phyloP scores from a whole-genome alignment of 331 rosid genomes.

The Ulmus americana region DNA sequence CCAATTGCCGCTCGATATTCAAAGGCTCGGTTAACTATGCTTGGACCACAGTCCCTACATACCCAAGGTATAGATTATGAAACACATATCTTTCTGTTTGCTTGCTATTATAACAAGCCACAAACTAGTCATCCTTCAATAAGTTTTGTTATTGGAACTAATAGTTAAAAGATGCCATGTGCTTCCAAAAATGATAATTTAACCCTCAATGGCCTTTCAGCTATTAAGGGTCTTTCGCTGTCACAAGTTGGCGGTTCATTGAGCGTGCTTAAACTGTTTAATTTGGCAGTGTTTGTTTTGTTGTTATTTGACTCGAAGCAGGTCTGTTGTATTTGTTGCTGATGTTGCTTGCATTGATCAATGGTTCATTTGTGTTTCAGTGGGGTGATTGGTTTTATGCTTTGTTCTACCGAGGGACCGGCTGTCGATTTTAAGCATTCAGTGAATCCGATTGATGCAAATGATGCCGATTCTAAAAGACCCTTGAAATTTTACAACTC shows the following conservation, averaged over 20 bases:
- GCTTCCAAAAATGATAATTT: no score
- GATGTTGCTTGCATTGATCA: constrained; percentile 13
- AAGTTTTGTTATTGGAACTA: no score
- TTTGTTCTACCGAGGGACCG: constrained; percentile 95
- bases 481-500: constrained; percentile 86
- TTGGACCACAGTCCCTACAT: constrained; percentile 98
- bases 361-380: constrained; percentile 39
- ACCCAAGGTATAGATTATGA: constrained; percentile 59
- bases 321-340: constrained; percentile 1
- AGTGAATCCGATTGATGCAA: constrained; percentile 58
- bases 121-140: no score
- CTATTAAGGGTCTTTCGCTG: no score
- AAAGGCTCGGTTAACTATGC: constrained; percentile 96
- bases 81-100: background rate
- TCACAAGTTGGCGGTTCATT: no score
- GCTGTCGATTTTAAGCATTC: constrained; percentile 88
- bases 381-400: constrained; percentile 98
- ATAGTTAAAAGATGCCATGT: no score
- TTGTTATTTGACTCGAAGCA: no score
- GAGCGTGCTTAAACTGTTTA: no score
- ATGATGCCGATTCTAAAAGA: constrained; percentile 29
- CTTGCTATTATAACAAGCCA: no score
- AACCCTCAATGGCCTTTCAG: no score
- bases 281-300: no score
- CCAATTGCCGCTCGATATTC: constrained; percentile 76